Evolutionary conservation across 148 eudicot species (phyloP), one percentile per base, ranked within the genome.

Genomic region (Rhododendron mucronatum): DNA sequence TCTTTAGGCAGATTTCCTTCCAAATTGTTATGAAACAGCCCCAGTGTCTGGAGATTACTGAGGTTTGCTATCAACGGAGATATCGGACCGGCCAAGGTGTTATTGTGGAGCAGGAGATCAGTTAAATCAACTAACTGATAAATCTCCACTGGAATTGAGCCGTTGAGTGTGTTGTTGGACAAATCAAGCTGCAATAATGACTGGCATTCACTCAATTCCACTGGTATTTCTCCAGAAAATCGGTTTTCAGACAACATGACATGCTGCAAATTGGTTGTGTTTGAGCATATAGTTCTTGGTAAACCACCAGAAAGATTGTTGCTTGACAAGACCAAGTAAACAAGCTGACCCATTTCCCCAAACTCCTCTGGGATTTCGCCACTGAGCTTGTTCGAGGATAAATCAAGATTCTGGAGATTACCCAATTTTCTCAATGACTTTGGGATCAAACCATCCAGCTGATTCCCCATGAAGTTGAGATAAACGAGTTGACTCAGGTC

Each of bases 161-260:
- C 96, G 45, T 92, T 90, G 73, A 97, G 94, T 4, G 97, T 93
- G 77, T 95, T 97, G 53, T 95, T 95, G 55, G 98, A 94, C 93
- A 97, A 93, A 90, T 95, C 99, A 73, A 97, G 95, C 86, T 87
- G 92, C 87, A 89, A 85, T 14, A 97, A 86, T 3, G 93, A 84
- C 83, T 47, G 83, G 82, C 99, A 97, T 1, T 87, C 90, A 21
- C 88, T 86, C 33, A 95, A 87, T 69, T 92, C 95, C 14, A 20
- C 48, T 0, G 99, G 99, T 80, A 97, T 94, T 87, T 86, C 89
- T 10, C 98, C 98, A 1, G 93, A 92, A 65, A 97, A 91, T 16
- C 81, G 93, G 87, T 93, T 90, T 79, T 93, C 92, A 2, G 94
- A 89, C 0, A 97, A 57, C 83, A 89, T 90, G 89, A 97, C 61